A percentile compares a stretch with the other conserved stretches of the same genome.
Evolutionary conservation across 257 asterid species (phyloP).

Genomic region (Mentha longifolia): DNA sequence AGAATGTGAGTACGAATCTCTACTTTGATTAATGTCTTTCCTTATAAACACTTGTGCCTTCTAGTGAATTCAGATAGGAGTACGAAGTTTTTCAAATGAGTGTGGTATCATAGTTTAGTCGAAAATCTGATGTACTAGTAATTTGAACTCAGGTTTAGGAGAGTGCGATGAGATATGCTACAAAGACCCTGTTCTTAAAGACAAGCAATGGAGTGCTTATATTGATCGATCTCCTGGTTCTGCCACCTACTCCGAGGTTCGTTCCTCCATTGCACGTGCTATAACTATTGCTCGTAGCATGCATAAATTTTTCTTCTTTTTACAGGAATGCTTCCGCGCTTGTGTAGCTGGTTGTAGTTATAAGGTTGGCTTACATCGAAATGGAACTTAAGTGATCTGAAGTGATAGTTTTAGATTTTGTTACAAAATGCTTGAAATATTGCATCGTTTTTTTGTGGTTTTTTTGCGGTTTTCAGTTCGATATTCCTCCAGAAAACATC

Average conservation of each 20-base stretch:
- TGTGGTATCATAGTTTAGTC: background rate
- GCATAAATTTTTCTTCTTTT: background rate
- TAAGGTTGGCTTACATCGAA: conserved; percentile 53
- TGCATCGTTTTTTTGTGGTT: conserved; percentile 23
- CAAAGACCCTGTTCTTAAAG: conserved; percentile 90
- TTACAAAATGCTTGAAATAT: background rate
- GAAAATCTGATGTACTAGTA: background rate
- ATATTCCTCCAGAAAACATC: conserved; percentile 54
- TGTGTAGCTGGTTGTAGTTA: conserved; percentile 80
- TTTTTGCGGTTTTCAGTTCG: conserved; percentile 72
- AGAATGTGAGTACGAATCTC: conserved; percentile 61
- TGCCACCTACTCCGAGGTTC: conserved; percentile 69
- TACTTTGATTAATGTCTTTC: conserved; percentile 22
- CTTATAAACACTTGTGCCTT: conserved; percentile 24
- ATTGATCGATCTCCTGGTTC: conserved; percentile 99
- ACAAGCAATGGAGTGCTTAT: conserved; percentile 90
- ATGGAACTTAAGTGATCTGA: background rate
- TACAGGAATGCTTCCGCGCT: conserved; percentile 78
- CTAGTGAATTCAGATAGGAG: no score
- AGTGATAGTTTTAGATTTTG: background rate
- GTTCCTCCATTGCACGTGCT: no score
- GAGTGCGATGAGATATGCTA: conserved; percentile 91
- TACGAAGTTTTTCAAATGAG: background rate
- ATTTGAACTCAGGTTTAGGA: conserved; percentile 53
- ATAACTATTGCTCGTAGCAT: no score